phyloP scores from a whole-genome alignment of 192 early-diverging fungal species.

The Podila horticola region DNA sequence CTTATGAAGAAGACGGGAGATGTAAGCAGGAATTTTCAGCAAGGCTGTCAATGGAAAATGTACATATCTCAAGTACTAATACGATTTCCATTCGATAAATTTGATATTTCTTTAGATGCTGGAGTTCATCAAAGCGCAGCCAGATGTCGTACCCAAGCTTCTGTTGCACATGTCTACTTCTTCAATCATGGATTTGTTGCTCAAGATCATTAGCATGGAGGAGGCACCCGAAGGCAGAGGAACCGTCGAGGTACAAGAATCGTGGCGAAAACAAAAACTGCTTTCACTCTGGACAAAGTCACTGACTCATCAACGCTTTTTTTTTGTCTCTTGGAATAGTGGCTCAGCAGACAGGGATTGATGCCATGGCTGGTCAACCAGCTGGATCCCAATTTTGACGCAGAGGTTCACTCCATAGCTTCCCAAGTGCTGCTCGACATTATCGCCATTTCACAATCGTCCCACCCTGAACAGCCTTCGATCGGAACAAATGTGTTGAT shows the following conservation, averaged over 20 bases:
- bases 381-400: conserved; percentile 82
- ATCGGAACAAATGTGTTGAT: conserved; percentile 74
- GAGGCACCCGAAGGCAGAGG: conserved; percentile 88
- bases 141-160: conserved; percentile 79
- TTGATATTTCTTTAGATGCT: conserved; percentile 70
- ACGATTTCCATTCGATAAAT: too few species aligned
- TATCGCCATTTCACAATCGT: conserved; percentile 83
- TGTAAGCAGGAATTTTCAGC: conserved; percentile 50
- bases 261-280: background rate
- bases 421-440: conserved; percentile 88
- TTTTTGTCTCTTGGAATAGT: conserved; percentile 56
- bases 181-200: conserved; percentile 89
- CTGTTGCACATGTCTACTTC: conserved; percentile 88
- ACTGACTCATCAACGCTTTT: background rate
- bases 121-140: conserved; percentile 82
- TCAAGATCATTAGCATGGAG: conserved; percentile 93
- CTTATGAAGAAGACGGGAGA: conserved; percentile 90
- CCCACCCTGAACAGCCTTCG: conserved; percentile 69
- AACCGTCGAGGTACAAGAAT: conserved; percentile 74
- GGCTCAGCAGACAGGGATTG: conserved; percentile 87
- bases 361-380: conserved; percentile 79
- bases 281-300: background rate
- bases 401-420: conserved; percentile 85
- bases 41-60: background rate
- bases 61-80: too few species aligned